A percentile compares a stretch with the other conserved stretches of the same genome.
phyloP scores from a whole-genome alignment of 2,329 filamentous ascomycete species.

The Colletotrichum lini region DNA sequence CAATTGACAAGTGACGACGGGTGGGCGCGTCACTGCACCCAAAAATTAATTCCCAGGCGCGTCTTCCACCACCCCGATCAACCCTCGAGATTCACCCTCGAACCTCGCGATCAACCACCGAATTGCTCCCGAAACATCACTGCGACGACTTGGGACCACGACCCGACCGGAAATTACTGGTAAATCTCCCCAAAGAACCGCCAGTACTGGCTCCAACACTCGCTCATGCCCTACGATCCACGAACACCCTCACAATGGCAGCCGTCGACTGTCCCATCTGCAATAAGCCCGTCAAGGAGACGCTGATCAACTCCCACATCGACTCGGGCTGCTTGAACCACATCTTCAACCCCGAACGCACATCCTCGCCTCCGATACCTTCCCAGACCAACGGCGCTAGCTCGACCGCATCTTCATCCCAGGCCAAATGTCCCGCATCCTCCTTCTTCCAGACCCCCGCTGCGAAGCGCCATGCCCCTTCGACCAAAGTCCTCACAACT shows the following conservation, averaged over 20 bases:
- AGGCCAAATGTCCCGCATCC: conserved; percentile 67
- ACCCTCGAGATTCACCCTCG: background rate
- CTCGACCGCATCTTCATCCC: conserved; percentile 53
- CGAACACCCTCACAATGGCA: conserved; percentile 34
- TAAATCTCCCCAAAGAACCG: background rate
- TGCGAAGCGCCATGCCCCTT: conserved; percentile 66
- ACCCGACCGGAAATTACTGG: background rate
- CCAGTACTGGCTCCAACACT: background rate
- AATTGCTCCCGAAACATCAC: background rate
- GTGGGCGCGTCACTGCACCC: conserved; percentile 29
- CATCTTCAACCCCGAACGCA: conserved; percentile 67
- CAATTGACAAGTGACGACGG: too few relatives aligned
- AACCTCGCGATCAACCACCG: background rate
- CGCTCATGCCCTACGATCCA: conserved; percentile 2
- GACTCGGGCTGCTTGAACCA: conserved; percentile 84
- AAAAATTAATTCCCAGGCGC: conserved; percentile 27
- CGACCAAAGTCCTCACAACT: conserved; percentile 51
- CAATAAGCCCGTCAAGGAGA: conserved; percentile 77
- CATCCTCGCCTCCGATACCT: conserved; percentile 48
- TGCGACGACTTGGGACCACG: too few relatives aligned
- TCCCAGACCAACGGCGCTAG: conserved; percentile 46
- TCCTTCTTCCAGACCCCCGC: conserved; percentile 75
- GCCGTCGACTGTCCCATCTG: conserved; percentile 86
- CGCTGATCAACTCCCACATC: conserved; percentile 90
- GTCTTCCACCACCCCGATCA: background rate